Evolutionary conservation across 2,329 filamentous ascomycete genomes (phyloP).

Genomic region (Aureobasidium sp.): DNA sequence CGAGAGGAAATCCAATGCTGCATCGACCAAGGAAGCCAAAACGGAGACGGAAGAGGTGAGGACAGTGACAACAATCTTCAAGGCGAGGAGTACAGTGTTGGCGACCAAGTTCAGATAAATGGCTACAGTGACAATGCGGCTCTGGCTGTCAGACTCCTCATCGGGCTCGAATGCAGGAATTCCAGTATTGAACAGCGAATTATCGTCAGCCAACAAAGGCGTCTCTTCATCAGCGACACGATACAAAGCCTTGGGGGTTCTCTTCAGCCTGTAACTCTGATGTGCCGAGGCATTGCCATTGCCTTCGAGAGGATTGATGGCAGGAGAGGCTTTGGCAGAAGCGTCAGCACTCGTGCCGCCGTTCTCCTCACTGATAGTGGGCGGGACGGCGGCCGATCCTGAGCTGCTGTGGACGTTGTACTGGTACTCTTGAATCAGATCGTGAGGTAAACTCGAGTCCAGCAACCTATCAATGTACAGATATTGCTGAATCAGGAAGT

Average conservation of each 20-base stretch:
- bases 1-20: constrained; percentile 70
- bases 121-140: constrained; percentile 72
- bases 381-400: constrained; percentile 42
- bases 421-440: constrained; percentile 84
- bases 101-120: constrained; percentile 81
- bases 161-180: constrained; percentile 60
- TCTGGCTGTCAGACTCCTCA: constrained; percentile 66
- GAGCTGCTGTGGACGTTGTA: constrained; percentile 40
- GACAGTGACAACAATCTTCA: constrained; percentile 70
- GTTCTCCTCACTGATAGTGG: constrained; percentile 67
- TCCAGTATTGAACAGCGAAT: constrained; percentile 34
- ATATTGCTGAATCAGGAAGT: constrained; percentile 83
- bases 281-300: constrained; percentile 19
- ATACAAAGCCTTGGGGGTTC: constrained; percentile 82
- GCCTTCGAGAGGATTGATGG: constrained; percentile 1
- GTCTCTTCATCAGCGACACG: constrained; percentile 61
- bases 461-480: constrained; percentile 86
- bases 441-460: constrained; percentile 86
- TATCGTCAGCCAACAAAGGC: constrained; percentile 50
- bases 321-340: constrained; percentile 44
- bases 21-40: constrained; percentile 71
- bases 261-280: constrained; percentile 50
- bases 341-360: constrained; percentile 20
- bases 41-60: constrained; percentile 77
- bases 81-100: constrained; percentile 65